A percentile compares a stretch with the other conserved stretches of the same genome.
Conservation (phyloP, 169 alveolate species). For the Plasmodium vivax region DNA sequence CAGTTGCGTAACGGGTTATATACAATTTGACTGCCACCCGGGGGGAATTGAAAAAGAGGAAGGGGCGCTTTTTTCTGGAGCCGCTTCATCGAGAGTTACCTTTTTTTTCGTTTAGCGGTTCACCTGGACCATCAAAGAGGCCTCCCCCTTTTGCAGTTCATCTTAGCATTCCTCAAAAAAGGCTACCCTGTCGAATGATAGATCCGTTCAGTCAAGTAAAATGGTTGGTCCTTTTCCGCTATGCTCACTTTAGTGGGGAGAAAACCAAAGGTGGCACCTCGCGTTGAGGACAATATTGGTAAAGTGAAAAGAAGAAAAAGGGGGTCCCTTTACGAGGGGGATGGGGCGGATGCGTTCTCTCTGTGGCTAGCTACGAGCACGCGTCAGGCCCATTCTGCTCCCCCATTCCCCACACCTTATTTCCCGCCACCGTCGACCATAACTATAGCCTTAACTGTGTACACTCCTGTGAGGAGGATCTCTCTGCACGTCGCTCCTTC, state of each 20-base stretch:
- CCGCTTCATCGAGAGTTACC: background rate
- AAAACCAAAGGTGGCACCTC: background rate
- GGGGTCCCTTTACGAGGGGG: background rate
- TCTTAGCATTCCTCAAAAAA: background rate
- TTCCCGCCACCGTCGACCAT: background rate
- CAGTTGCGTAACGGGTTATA: background rate
- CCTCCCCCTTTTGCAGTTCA: background rate
- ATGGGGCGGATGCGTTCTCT: background rate
- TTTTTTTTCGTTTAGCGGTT: background rate
- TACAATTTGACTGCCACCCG: background rate
- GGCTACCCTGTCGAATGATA: background rate
- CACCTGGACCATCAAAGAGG: background rate
- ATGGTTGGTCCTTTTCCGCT: background rate
- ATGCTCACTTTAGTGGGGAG: background rate
- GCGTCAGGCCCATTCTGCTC: background rate
- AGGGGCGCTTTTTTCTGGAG: background rate
- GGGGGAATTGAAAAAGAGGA: background rate
- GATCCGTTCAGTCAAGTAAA: background rate
- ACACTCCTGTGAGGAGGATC: background rate
- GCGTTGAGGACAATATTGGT: background rate
- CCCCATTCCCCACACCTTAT: no score
- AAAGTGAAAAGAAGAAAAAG: background rate
- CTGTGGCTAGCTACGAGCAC: background rate
- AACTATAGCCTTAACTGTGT: background rate
- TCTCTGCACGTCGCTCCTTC: background rate